Evolutionary conservation across 805 yeast species (phyloP).

Genomic region (Candida pseudoglaebosa): DNA sequence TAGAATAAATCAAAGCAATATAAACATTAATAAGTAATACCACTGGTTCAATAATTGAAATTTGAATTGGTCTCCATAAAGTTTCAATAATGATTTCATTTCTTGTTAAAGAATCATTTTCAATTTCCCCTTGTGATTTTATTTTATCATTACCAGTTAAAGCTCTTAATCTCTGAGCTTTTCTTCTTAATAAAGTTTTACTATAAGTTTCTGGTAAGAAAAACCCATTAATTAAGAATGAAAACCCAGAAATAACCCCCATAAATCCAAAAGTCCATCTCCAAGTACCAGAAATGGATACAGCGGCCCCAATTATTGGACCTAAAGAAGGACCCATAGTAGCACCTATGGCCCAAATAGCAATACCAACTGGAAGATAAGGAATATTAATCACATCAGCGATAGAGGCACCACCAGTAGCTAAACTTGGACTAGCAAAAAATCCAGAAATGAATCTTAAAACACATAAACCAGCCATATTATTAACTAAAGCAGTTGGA

Average conservation of each 20-base stretch:
- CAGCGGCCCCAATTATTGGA: conserved; percentile 55
- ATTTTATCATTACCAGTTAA: conserved; percentile 46
- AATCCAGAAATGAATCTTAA: conserved; percentile 53
- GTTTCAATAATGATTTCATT: conserved; percentile 23
- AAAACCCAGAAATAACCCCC: conserved; percentile 36
- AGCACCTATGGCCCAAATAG: conserved; percentile 51
- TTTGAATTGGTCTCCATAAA: conserved; percentile 48
- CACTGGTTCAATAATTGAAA: conserved; percentile 51
- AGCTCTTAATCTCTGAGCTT: conserved; percentile 44
- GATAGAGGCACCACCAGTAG: conserved; percentile 55
- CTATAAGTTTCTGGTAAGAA: conserved; percentile 48
- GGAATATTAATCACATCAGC: conserved; percentile 45
- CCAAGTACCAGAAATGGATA: conserved; percentile 41
- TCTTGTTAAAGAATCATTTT: conserved; percentile 17
- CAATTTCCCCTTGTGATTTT: conserved; percentile 35
- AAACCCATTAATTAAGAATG: conserved; percentile 31
- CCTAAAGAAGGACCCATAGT: conserved; percentile 53
- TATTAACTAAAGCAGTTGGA: conserved; percentile 48
- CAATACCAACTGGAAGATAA: conserved; percentile 42
- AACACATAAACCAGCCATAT: conserved; percentile 46
- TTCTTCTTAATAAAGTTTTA: conserved; percentile 42
- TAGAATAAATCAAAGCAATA: conserved; percentile 50
- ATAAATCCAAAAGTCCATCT: conserved; percentile 55
- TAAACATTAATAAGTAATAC: conserved; percentile 51
- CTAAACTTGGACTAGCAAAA: conserved; percentile 50